phyloP scores from a whole-genome alignment of 2,329 filamentous ascomycete species.

The Colletotrichum scovillei region DNA sequence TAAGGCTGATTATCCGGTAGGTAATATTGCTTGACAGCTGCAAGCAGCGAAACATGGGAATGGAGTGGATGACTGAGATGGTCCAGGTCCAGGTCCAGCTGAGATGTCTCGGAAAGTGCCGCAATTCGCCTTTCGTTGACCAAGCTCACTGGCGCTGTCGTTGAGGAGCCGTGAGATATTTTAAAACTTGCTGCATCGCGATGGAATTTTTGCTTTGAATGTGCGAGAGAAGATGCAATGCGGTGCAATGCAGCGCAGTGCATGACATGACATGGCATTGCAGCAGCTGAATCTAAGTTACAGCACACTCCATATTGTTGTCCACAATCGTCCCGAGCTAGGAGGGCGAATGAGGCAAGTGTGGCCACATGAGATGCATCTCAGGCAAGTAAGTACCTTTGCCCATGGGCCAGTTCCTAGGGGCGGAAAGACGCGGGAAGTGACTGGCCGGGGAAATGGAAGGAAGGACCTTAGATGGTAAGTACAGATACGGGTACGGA shows the following conservation, averaged over 20 bases:
- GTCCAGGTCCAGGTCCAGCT: not conserved
- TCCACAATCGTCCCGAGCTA: not conserved
- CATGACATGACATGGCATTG: conserved; percentile 11
- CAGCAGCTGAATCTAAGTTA: conserved; percentile 20
- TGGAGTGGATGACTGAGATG: not conserved
- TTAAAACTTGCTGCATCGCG: not conserved
- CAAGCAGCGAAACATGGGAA: conserved; percentile 10
- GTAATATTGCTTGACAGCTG: conserved; percentile 9
- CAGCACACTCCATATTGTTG: not conserved
- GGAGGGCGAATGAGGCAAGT: not conserved
- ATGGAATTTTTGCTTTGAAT: not conserved
- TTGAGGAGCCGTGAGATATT: not conserved
- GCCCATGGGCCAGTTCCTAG: not conserved
- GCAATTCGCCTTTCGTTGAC: not conserved
- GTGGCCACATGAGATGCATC: not conserved
- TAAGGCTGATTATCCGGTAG: conserved; percentile 13
- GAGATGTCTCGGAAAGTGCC: not conserved
- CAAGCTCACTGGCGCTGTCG: not conserved
- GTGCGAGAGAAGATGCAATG: conserved; percentile 1
- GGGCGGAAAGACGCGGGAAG: conserved; percentile 1
- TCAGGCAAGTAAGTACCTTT: not conserved
- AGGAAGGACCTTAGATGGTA: too few species aligned
- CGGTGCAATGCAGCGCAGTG: conserved; percentile 1
- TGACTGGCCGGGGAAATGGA: not conserved
- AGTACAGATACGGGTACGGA: too few species aligned